A percentile compares a stretch with the other conserved stretches of the same genome.
Evolutionary conservation across 2,329 filamentous ascomycete species (phyloP).

Genomic region (Aspergillus pseudoterreus): DNA sequence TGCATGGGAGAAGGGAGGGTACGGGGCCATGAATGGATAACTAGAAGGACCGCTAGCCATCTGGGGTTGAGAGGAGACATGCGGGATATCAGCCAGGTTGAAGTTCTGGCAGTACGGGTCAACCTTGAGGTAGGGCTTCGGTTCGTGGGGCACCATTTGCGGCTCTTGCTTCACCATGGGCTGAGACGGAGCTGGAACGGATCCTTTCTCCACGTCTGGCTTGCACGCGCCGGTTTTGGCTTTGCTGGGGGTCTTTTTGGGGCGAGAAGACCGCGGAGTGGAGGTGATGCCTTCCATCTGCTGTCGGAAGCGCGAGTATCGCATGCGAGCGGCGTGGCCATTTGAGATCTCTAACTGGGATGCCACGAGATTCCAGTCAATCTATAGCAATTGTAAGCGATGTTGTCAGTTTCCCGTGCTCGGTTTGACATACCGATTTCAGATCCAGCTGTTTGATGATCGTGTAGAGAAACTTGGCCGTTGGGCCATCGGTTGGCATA

Average conservation of each 20-base stretch:
- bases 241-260: slow-evolving; percentile 26
- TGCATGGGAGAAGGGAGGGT: slow-evolving; percentile 11
- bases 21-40: slow-evolving; percentile 7
- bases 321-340: slow-evolving; percentile 56
- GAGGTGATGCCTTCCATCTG: slow-evolving; percentile 48
- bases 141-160: slow-evolving; percentile 1
- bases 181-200: slow-evolving; percentile 5
- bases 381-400: slow-evolving; percentile 28
- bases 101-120: slow-evolving; percentile 15
- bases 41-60: slow-evolving; percentile 5
- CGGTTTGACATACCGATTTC: slow-evolving; percentile 41
- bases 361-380: slow-evolving; percentile 54
- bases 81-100: slow-evolving; percentile 12
- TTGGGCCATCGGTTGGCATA: slow-evolving; percentile 48
- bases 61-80: slow-evolving; percentile 1
- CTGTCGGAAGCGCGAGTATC: slow-evolving; percentile 52
- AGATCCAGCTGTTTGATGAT: slow-evolving; percentile 55
- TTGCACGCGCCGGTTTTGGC: slow-evolving; percentile 16
- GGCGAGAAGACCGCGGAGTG: slow-evolving; percentile 14
- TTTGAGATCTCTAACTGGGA: slow-evolving; percentile 50
- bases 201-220: slow-evolving; percentile 9
- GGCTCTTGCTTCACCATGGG: slow-evolving; percentile 12
- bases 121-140: slow-evolving; percentile 20
- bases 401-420: background rate
- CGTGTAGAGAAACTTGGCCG: slow-evolving; percentile 51